Conservation (phyloP, 345 rosid genomes). For the Cardamine chenopodiifolia region DNA sequence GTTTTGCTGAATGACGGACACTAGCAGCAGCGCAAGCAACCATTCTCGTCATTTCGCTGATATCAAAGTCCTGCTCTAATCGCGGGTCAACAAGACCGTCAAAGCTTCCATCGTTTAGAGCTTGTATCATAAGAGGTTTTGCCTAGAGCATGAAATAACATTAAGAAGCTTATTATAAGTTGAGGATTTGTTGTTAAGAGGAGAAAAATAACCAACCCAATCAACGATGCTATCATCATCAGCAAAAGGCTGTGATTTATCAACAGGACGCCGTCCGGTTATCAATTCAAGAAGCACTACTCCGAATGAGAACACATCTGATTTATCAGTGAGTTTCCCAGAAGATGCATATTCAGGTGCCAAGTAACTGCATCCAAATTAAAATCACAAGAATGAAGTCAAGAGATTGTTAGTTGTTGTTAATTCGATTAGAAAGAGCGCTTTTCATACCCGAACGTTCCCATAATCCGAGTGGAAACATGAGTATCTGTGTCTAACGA, state of each 20-base stretch:
- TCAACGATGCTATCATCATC: slow-evolving; percentile 89
- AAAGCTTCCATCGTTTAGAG: slow-evolving; percentile 55
- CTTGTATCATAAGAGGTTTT: slow-evolving; percentile 65
- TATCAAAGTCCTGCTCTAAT: slow-evolving; percentile 51
- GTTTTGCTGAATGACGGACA: slow-evolving; percentile 73
- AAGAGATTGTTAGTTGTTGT: neutral
- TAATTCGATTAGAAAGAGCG: neutral
- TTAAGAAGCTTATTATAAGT: neutral
- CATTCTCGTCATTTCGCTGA: slow-evolving; percentile 63
- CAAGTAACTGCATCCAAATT: slow-evolving; percentile 58
- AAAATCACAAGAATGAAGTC: slow-evolving; percentile 15
- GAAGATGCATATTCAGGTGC: slow-evolving; percentile 93
- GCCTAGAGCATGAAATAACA: slow-evolving; percentile 51
- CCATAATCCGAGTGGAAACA: slow-evolving; percentile 90
- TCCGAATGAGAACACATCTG: slow-evolving; percentile 88
- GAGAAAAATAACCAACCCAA: slow-evolving; percentile 59
- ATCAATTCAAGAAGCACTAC: slow-evolving; percentile 87
- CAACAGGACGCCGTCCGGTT: slow-evolving; percentile 77
- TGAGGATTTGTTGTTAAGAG: neutral
- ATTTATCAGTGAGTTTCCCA: slow-evolving; percentile 83
- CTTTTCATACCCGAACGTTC: slow-evolving; percentile 77
- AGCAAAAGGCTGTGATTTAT: slow-evolving; percentile 49
- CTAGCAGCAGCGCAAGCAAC: slow-evolving; percentile 84
- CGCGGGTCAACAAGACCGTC: slow-evolving; percentile 60
- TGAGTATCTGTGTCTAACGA: slow-evolving; percentile 78